Conservation (phyloP, 768 basidiomycete species). For the Leccinum arenicola region DNA sequence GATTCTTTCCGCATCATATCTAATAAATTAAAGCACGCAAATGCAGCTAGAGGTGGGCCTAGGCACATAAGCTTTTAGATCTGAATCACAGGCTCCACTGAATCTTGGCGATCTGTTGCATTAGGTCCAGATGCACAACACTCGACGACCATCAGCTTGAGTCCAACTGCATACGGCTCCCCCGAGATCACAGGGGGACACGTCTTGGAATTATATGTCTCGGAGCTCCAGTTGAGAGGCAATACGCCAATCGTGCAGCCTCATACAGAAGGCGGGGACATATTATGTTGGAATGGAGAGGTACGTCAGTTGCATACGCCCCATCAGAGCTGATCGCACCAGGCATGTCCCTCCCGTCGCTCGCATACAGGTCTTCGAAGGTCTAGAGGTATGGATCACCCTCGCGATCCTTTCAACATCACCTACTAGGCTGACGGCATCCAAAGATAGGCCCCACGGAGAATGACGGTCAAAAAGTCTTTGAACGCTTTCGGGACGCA, state of each 20-base stretch:
- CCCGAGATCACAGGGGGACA: conserved; percentile 21
- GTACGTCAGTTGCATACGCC: conserved; percentile 35
- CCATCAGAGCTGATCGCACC: neutral
- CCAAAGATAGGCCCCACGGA: conserved; percentile 54
- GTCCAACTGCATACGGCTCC: conserved; percentile 1
- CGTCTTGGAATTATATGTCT: conserved; percentile 55
- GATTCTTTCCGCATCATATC: conserved; percentile 23
- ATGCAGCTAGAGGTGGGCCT: conserved; percentile 53
- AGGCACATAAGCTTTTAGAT: neutral
- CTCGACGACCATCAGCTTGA: conserved; percentile 23
- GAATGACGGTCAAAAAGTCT: conserved; percentile 69
- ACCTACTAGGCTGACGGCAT: conserved; percentile 5
- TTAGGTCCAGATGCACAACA: conserved; percentile 68
- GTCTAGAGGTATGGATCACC: conserved; percentile 54
- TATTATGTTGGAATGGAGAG: conserved; percentile 89
- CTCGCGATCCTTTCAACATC: neutral
- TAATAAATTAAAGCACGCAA: conserved; percentile 43
- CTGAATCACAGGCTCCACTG: neutral
- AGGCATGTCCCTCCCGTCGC: neutral
- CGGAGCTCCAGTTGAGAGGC: conserved; percentile 76
- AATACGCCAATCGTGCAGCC: conserved; percentile 59
- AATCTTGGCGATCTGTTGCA: conserved; percentile 1
- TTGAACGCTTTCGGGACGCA: conserved; percentile 29
- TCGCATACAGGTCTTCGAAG: conserved; percentile 62
- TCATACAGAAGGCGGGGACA: conserved; percentile 51